A percentile compares a stretch with the other conserved stretches of the same genome.
These are phyloP conservation scores for Lasiodiplodia gonubiensis DNA, from an alignment of 2,329 filamentous ascomycete genomes.

Conservation along the genomic window DNA sequence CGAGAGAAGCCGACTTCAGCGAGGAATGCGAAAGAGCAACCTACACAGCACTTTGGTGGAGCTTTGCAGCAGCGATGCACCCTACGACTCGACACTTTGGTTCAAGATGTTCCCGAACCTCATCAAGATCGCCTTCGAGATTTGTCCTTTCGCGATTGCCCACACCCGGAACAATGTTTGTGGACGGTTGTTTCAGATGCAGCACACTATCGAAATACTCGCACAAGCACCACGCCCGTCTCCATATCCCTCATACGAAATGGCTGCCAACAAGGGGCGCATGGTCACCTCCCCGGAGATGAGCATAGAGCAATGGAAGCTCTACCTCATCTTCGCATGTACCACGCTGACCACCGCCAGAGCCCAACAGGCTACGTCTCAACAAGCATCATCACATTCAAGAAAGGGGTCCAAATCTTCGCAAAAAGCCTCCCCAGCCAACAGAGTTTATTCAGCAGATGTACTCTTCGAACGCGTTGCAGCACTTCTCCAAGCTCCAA, in stretches of 20 bases:
- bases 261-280: conserved; percentile 64
- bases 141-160: conserved; percentile 88
- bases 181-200: conserved; percentile 90
- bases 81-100: conserved; percentile 94
- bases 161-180: conserved; percentile 91
- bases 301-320: conserved; percentile 95
- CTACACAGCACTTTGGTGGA: conserved; percentile 87
- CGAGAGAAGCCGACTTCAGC: conserved; percentile 88
- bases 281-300: conserved; percentile 76
- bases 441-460: conserved; percentile 84
- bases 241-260: conserved; percentile 64
- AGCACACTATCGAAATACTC: conserved; percentile 78
- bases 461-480: conserved; percentile 92
- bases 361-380: conserved; percentile 62
- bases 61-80: conserved; percentile 91
- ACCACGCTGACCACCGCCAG: conserved; percentile 89
- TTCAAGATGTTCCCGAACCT: conserved; percentile 98
- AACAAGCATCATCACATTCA: conserved; percentile 71
- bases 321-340: conserved; percentile 96
- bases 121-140: conserved; percentile 86
- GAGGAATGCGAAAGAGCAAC: conserved; percentile 84
- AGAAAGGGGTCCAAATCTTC: conserved; percentile 79
- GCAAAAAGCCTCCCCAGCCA: conserved; percentile 62
- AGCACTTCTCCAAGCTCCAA: conserved; percentile 80
- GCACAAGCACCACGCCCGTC: conserved; percentile 67